These are phyloP conservation scores for Sporisorium scitamineum DNA, from an alignment of 1,284 basidiomycete genomes.

Conservation along the genomic window DNA sequence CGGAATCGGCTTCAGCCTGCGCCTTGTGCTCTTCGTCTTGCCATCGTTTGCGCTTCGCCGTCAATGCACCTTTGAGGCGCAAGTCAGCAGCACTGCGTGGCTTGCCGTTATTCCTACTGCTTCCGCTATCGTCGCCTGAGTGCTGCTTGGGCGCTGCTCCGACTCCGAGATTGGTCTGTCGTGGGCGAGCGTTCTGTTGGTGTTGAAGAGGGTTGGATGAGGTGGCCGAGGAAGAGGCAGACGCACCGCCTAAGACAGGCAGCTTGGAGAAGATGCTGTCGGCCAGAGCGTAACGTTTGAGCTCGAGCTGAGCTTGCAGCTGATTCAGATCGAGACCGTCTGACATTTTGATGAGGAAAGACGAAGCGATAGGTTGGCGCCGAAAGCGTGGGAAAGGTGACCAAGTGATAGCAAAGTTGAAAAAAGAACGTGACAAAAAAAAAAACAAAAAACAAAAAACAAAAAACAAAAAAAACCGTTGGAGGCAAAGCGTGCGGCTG, in stretches of 20 bases:
- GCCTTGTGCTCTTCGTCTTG: conserved; percentile 15
- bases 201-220: neutral
- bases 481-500: neutral
- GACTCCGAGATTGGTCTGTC: conserved; percentile 57
- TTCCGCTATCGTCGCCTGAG: neutral
- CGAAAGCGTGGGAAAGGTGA: neutral
- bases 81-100: conserved; percentile 42
- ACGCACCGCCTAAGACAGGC: conserved; percentile 18
- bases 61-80: conserved; percentile 50
- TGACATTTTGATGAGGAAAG: conserved; percentile 11
- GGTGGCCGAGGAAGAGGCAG: conserved; percentile 11
- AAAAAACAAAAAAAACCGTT: neutral
- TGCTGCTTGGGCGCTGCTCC: conserved; percentile 47
- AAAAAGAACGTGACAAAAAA: neutral
- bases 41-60: conserved; percentile 48
- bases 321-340: conserved; percentile 51
- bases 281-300: conserved; percentile 57
- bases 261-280: conserved; percentile 60
- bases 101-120: conserved; percentile 6
- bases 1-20: conserved; percentile 23
- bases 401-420: neutral
- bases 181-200: conserved; percentile 20
- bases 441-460: neutral
- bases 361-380: neutral
- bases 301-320: conserved; percentile 63